Evolutionary conservation across 441 rosid species (phyloP).

Genomic region (Croton laevigatus): DNA sequence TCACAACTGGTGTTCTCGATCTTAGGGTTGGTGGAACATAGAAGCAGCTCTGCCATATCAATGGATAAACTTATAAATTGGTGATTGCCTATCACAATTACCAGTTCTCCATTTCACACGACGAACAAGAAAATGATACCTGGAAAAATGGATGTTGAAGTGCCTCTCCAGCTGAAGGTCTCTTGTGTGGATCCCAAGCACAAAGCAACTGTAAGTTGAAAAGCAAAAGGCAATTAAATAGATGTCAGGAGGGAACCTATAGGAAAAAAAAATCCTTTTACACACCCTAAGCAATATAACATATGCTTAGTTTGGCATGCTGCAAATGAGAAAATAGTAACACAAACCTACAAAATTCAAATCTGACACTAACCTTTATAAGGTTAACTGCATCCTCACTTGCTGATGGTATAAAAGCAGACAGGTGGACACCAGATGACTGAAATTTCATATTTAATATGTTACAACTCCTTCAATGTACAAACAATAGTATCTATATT

Average conservation of each 20-base stretch:
- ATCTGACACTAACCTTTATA: slow-evolving; percentile 45
- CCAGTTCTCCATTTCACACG: background rate
- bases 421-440: slow-evolving; percentile 61
- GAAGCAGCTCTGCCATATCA: slow-evolving; percentile 63
- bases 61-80: background rate
- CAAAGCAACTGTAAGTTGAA: slow-evolving; percentile 54
- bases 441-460: slow-evolving; percentile 28
- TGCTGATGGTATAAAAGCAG: slow-evolving; percentile 64
- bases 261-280: too few species aligned
- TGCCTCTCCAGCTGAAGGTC: slow-evolving; percentile 83
- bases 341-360: too few species aligned
- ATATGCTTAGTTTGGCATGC: too few species aligned
- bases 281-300: background rate
- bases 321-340: too few species aligned
- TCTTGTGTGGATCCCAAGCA: slow-evolving; percentile 87
- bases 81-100: background rate
- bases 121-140: slow-evolving; percentile 33
- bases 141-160: slow-evolving; percentile 94
- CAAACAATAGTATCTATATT: background rate
- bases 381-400: slow-evolving; percentile 72
- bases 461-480: background rate
- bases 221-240: background rate
- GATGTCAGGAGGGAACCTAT: too few species aligned
- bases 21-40: slow-evolving; percentile 92
- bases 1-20: slow-evolving; percentile 38